These are phyloP conservation scores for Lactarius deliciosus DNA, from an alignment of 768 basidiomycete species.

Conservation along the genomic window DNA sequence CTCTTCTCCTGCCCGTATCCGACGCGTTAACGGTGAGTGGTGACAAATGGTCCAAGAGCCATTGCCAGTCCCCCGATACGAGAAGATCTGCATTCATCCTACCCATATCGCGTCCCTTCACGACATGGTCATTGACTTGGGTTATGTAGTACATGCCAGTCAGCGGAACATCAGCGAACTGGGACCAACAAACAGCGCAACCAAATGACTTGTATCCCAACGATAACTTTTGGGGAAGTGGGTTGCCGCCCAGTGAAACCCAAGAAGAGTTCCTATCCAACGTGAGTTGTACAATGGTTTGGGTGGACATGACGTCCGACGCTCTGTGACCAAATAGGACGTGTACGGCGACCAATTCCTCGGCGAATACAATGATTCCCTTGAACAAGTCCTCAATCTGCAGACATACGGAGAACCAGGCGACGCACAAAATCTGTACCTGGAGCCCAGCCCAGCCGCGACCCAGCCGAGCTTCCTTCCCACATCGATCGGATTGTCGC, in stretches of 20 bases:
- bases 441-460: not conserved
- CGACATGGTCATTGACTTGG: slow-evolving; percentile 1
- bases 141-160: slow-evolving; percentile 7
- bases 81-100: not conserved
- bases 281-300: not conserved
- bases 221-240: not conserved
- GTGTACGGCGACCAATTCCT: not conserved
- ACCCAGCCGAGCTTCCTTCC: not conserved
- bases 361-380: not conserved
- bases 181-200: not conserved
- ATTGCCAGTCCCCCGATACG: not conserved
- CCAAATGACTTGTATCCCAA: not conserved
- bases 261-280: not conserved
- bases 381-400: not conserved
- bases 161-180: not conserved
- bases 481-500: not conserved
- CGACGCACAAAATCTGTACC: too few species aligned
- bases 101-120: not conserved
- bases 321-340: not conserved
- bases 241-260: not conserved
- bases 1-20: not conserved
- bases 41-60: not conserved
- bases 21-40: not conserved
- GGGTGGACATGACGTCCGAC: not conserved
- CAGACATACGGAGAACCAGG: not conserved